Evolutionary conservation across 2,329 filamentous ascomycete genomes (phyloP).

Genomic region (Cadophora sp.): DNA sequence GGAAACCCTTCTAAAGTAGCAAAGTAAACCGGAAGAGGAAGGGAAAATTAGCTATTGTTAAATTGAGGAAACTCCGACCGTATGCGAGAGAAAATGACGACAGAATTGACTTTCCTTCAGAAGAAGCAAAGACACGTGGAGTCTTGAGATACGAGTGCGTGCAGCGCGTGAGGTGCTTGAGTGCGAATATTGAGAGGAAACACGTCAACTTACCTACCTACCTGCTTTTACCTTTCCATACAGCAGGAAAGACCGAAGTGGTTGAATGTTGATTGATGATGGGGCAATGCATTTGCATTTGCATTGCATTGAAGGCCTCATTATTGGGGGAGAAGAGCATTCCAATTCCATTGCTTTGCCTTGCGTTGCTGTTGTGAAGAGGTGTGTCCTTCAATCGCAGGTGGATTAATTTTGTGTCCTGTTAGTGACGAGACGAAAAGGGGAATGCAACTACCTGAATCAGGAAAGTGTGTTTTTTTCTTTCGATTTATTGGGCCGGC

Average conservation of each 20-base stretch:
- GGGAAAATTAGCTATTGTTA: too few relatives aligned
- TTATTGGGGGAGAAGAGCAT: too few relatives aligned
- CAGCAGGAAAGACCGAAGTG: too few relatives aligned
- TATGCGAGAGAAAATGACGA: not conserved
- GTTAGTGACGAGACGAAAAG: too few relatives aligned
- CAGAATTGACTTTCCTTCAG: constrained; percentile 5
- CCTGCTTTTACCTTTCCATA: too few relatives aligned
- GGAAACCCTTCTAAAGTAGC: not conserved
- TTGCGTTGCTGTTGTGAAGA: too few relatives aligned
- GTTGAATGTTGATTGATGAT: not conserved
- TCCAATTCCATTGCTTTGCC: too few relatives aligned
- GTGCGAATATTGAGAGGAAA: not conserved
- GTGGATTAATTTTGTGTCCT: too few relatives aligned
- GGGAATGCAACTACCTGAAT: not conserved
- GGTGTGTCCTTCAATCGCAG: too few relatives aligned
- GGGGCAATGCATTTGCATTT: not conserved
- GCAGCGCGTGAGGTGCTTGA: not conserved
- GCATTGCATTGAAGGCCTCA: not conserved
- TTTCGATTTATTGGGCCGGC: not conserved
- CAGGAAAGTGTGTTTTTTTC: not conserved
- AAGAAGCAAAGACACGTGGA: constrained; percentile 17
- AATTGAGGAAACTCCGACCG: not conserved
- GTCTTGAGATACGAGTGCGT: constrained; percentile 2
- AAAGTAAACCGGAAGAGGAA: not conserved
- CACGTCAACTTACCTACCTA: too few relatives aligned